Base-by-base conservation (phyloP, 495 filamentous ascomycete genomes). In the Letharia columbiana region DNA sequence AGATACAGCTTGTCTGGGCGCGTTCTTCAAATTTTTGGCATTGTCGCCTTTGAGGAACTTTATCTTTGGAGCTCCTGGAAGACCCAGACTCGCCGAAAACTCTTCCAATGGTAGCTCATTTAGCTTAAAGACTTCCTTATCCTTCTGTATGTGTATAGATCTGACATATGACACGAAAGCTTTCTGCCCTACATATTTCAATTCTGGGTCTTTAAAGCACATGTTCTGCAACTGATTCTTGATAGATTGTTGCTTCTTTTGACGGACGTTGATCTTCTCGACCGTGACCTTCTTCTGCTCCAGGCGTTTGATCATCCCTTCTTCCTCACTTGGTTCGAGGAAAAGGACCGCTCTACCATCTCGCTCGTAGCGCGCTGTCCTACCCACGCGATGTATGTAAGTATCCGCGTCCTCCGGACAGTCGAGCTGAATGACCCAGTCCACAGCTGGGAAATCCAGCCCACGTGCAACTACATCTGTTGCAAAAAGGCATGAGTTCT, bases 361-460 rank as follows among this genome's bases (percentile, higher is more conserved):
- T 66, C 87, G 88, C 68, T 97, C 90, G 74, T 91, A 96, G n/a
- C 94, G 85, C 3, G 94, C 94, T 35, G 94, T 99, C 20, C 94
- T 86, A 20, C 94, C 94, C 17, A 97, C 95, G 61, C 94, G 87
- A 75, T 98, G 94, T 68, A 98, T 98, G 68, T 98, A 98, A 0
- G 94, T 98, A 68, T 96, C 94, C 1, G 89, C 89, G 75, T 98
- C 94, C 76, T 98, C 94, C 0, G 94, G 94, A 67, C 91, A 96
- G 74, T 98, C 94, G 39, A 91, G 76, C 72, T 98, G 94, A 57
- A 98, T 87, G 13, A 98, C 94, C 92, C 94, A 98, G 74, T 98
- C 94, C 2, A 98, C 92, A 17, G 92, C 90, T 0, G 94, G 94
- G 73, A 98, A 97, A 73, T 98, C 94, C 12, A 98, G 81, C 63